Evolutionary conservation across 495 filamentous ascomycete species (phyloP), one percentile per base, ranked within the genome.

Genomic region (Podospora pseudopauciseta): DNA sequence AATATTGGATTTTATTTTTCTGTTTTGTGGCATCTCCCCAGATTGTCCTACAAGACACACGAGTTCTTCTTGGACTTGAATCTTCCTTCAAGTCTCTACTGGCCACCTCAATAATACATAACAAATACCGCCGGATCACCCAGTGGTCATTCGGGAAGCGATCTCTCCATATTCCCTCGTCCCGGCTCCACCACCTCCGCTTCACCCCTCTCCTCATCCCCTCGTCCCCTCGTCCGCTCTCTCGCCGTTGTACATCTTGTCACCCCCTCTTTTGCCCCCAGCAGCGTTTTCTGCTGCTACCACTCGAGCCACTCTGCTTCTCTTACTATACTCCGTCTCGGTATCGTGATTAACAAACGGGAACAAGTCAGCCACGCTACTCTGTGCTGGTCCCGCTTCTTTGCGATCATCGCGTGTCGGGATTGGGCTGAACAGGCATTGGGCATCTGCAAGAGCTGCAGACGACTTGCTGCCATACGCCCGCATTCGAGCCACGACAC

Each of bases 401-500:
- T 26, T 58, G n/a, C 39, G 64, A 67, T 71, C 74, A 73, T 73
- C 70, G 72, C 72, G 67, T 73, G 75, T 70, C 72, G 76, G 78
- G 69, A 59, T 80, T 76, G 80, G 80, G 79, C 77, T 71, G 74
- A 73, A 54, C 61, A 64, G 58, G 60, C 68, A 84, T 84, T 84
- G 81, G 82, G 81, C 81, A 79, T 80, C 75, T 82, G 82, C 80
- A 82, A 63, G 61, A 63, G 74, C 82, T 82, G 81, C 81, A 82
- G 76, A 76, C 78, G 76, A 77, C 74, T 49, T 78, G 77, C 78
- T 78, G 80, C 78, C 78, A 80, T 70, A 78, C 80, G 78, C 77
- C 80, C 75, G 83, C 80, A 87, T 83, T 86, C 82, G 85, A 87
- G 85, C 85, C 85, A 87, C 85, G 85, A 87, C 85, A 87, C 71